These are phyloP conservation scores for Jamesozyma jinghongensis DNA, from an alignment of 805 yeast species.

Conservation along the genomic window DNA sequence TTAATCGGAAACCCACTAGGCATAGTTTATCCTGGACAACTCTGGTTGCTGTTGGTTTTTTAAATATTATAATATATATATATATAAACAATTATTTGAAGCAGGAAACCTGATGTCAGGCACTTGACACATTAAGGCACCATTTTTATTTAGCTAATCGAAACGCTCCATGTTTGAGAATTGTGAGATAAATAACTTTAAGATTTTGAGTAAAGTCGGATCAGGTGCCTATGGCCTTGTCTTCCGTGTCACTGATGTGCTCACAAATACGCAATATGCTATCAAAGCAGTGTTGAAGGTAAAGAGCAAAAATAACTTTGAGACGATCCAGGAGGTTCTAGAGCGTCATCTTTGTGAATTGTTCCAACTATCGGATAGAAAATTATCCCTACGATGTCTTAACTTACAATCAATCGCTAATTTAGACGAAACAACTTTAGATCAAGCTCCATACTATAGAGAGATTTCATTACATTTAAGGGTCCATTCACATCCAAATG, in stretches of 20 bases:
- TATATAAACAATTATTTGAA: too few species aligned
- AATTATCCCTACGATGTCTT: conserved; percentile 18
- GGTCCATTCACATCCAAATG: conserved; percentile 72
- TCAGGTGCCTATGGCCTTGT: conserved; percentile 84
- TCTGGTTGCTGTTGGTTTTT: too few species aligned
- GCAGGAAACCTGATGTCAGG: too few species aligned
- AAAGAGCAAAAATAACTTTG: conserved; percentile 26
- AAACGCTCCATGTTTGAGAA: conserved; percentile 5
- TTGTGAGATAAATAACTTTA: conserved; percentile 36
- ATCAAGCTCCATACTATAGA: conserved; percentile 34
- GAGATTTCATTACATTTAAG: conserved; percentile 68
- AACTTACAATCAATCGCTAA: conserved; percentile 21
- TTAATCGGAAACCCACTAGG: too few species aligned
- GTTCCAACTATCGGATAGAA: conserved; percentile 18
- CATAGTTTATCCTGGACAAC: too few species aligned
- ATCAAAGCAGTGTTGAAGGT: conserved; percentile 50
- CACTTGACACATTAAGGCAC: too few species aligned
- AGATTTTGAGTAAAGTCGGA: conserved; percentile 34
- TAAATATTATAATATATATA: too few species aligned
- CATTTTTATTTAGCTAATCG: too few species aligned
- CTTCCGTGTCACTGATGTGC: conserved; percentile 52
- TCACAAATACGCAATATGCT: conserved; percentile 47
- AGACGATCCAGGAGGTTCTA: conserved; percentile 11
- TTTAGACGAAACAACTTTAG: conserved; percentile 30
- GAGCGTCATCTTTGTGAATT: conserved; percentile 23